Base-by-base conservation (phyloP, 805 yeast species). In the Kuraishia piskuri region DNA sequence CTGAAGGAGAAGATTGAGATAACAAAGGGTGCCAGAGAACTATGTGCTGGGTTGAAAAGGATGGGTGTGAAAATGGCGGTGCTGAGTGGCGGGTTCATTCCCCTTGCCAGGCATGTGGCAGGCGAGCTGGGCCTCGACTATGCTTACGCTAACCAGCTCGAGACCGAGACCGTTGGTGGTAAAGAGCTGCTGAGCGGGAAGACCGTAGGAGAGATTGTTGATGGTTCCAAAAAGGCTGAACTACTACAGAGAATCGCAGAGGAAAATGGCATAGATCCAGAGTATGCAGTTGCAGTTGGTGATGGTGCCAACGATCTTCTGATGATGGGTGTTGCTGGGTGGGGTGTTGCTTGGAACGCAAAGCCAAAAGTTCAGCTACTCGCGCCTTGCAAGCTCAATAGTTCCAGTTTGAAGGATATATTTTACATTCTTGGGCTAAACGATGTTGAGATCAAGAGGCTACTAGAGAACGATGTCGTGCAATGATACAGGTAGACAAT, bases 321-420 rank as follows among this genome's bases (percentile, higher is more conserved):
- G 48, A 95, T 95, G 90, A 94, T 94, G 98, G 78, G 73, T 1
- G 80, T 70, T 14, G 97, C 96, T 2, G 98, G 98, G 0, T 87
- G 82, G 65, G 99, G 99, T 21, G 76, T 94, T 52, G 99, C 99
- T 0, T 94, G 97, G 95, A 88, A 90, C 66, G 99, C 98, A 21
- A 94, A 94, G 67, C 97, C 98, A 22, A 83, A 77, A 58, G 99
- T 94, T 1, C 97, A 90, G 67, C 66, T 70, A 54, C 72, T 74
- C 58, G 98, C 99, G 0, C 97, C 97, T 20, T 76, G 88, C 47
- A 77, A 87, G 56, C 74, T 94, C 57, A 94, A 94, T 66, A 75
- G 92, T 0, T 72, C 76, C n/a, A 75, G 86, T 3, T 76, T 94
- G 65, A 73, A 74, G 56, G 97, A 92, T 66, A 76, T 87, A 2